Base-by-base conservation (phyloP, 2,329 filamentous ascomycete genomes). In the Proliferodiscus dingleyae region DNA sequence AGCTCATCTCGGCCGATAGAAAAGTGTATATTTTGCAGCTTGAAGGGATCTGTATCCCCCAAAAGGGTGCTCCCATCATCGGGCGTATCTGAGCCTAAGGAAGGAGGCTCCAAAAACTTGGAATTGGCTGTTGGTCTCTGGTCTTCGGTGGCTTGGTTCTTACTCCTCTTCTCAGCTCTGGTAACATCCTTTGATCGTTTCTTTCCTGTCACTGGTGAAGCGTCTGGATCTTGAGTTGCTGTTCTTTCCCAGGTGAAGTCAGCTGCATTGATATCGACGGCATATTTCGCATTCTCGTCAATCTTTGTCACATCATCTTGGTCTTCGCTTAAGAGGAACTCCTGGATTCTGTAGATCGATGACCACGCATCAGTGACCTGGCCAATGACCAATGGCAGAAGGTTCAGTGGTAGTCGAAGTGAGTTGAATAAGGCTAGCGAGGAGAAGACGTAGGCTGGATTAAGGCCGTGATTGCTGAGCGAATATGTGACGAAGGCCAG, bases 401-500 rank as follows among this genome's bases (percentile, higher is more conserved):
- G 68, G 61, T 95, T 97, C 42, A 98, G 76, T 1, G 93, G 93
- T 65, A 96, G 80, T 33, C 93, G 82, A 34, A 98, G 75, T 4
- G 86, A 83, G 65, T 97, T 97, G 75, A 97, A 98, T 6, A 97
- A 70, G 0, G 91, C 91, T 11, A 97, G 74, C 0, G 91, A 97
- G 0, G 91, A 96, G 69, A 98, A 97, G 28, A 97, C 78, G 19
- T 82, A 73, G 0, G 89, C 88, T 0, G 93, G 83, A 1, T 79
- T 72, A 15, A 97, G 75, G 22, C 66, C 65, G 56, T 89, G 83
- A 47, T 85, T 72, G 1, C 81, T 76, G 29, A 83, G 67, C 1
- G 80, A 83, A 58, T 80, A 85, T 0, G 88, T 91, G 66, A 97
- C 91, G 65, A 97, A 97, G 0, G 91, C 81, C 32, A 97, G 66